Percentiles rank a stretch among this genome's conserved stretches.
phyloP scores from a whole-genome alignment of 1,284 basidiomycete species.

The Trichosporon sp. region DNA sequence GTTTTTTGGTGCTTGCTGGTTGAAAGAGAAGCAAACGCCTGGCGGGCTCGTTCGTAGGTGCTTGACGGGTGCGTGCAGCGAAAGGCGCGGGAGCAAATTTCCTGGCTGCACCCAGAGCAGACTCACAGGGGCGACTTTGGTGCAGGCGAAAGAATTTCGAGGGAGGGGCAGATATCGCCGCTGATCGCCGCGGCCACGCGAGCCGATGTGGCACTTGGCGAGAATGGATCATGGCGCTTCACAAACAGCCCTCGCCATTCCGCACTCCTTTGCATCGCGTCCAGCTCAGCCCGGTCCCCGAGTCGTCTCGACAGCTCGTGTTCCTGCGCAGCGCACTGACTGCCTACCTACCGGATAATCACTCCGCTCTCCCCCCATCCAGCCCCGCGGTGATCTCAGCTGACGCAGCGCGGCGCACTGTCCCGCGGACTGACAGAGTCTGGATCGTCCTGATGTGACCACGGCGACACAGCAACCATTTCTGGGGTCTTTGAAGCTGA shows the following conservation, averaged over 20 bases:
- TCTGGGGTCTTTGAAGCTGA: neutral
- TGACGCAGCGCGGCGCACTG: neutral
- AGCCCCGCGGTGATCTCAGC: neutral
- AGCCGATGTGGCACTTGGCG: neutral
- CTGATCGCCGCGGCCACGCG: neutral
- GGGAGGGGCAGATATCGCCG: neutral
- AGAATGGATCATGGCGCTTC: no score
- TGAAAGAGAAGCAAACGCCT: conserved; percentile 7
- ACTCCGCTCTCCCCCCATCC: neutral
- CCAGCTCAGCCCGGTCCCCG: no score
- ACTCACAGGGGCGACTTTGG: neutral
- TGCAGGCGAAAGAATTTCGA: neutral
- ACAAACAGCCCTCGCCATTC: no score
- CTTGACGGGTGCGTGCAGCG: neutral
- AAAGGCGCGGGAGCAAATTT: neutral
- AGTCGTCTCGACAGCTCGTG: no score
- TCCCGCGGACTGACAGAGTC: neutral
- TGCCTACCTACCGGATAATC: neutral
- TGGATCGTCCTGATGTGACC: neutral
- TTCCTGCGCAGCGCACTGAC: neutral
- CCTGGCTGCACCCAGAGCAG: neutral
- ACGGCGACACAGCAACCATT: neutral
- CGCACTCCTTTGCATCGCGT: no score
- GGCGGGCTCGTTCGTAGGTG: neutral
- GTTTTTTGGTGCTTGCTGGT: conserved; percentile 6